A percentile compares a stretch with the other conserved stretches of the same genome.
Conservation (phyloP, 352 stramenopile species). For the Phytophthora chlamydospora region DNA sequence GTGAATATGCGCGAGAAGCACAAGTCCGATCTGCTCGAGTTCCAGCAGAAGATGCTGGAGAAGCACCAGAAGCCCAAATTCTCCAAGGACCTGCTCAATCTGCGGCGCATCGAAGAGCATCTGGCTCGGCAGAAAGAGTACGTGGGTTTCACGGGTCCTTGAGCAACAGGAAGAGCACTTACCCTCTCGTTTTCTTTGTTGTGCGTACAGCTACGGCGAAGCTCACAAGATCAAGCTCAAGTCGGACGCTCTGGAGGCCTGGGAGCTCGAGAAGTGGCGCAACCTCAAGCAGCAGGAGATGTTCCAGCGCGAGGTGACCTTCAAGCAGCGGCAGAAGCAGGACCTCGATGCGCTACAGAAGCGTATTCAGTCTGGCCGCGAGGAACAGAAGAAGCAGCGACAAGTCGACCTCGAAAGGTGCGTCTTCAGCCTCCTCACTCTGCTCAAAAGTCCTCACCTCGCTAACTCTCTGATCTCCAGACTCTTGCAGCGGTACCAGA, state of each 20-base stretch:
- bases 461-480: slow-evolving; percentile 28
- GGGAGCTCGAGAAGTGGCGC: slow-evolving; percentile 95
- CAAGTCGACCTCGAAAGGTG: slow-evolving; percentile 93
- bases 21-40: slow-evolving; percentile 91
- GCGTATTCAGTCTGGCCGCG: slow-evolving; percentile 92
- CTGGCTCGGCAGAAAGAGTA: slow-evolving; percentile 91
- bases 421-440: not conserved
- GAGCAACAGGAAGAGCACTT: not conserved
- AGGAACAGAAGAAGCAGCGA: slow-evolving; percentile 96
- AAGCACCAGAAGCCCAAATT: slow-evolving; percentile 94
- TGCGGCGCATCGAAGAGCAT: slow-evolving; percentile 93
- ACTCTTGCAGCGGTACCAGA: slow-evolving; percentile 94
- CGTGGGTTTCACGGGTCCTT: slow-evolving; percentile 12
- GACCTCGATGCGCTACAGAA: slow-evolving; percentile 95
- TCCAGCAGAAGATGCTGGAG: slow-evolving; percentile 92
- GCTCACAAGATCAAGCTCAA: slow-evolving; percentile 98
- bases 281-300: slow-evolving; percentile 95
- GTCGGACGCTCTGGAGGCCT: slow-evolving; percentile 93
- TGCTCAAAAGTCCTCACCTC: slow-evolving; percentile 2
- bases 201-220: slow-evolving; percentile 81
- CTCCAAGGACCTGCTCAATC: slow-evolving; percentile 94
- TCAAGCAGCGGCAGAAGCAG: slow-evolving; percentile 93
- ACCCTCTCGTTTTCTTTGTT: slow-evolving; percentile 3
- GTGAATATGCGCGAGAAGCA: slow-evolving; percentile 92
- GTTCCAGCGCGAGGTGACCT: slow-evolving; percentile 94